Percentiles rank a stretch among this genome's conserved stretches.
phyloP scores from a whole-genome alignment of 768 basidiomycete genomes.

The Lentinula aciculospora region DNA sequence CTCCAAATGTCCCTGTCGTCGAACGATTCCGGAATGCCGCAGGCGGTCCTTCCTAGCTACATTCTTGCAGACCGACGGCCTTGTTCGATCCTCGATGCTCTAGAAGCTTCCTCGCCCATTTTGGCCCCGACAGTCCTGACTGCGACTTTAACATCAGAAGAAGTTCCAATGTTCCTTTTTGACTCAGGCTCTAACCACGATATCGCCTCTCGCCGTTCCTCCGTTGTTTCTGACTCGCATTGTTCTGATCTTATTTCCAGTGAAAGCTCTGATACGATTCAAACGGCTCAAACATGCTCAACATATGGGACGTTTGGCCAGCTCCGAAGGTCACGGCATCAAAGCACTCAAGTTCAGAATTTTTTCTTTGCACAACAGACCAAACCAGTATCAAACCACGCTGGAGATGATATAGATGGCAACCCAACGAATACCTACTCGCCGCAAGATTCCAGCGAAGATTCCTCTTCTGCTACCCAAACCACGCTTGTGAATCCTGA shows the following conservation, averaged over 20 bases:
- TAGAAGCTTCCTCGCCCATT: constrained; percentile 43
- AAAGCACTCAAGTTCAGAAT: background rate
- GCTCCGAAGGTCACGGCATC: background rate
- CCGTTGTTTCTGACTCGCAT: background rate
- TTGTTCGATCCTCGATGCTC: constrained; percentile 33
- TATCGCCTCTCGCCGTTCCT: background rate
- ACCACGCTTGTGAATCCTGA: background rate
- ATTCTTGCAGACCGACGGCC: constrained; percentile 10
- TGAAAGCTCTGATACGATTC: background rate
- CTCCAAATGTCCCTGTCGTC: too few species aligned
- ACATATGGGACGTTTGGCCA: constrained; percentile 7
- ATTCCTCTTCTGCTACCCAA: background rate
- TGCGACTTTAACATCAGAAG: constrained; percentile 34
- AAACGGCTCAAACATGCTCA: background rate
- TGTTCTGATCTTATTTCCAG: background rate
- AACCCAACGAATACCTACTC: background rate
- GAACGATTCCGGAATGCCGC: background rate
- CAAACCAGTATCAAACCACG: background rate
- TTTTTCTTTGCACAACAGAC: background rate
- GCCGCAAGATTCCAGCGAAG: background rate
- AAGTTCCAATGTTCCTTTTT: constrained; percentile 47
- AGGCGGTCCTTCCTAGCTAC: background rate
- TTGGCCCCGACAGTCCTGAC: constrained; percentile 31
- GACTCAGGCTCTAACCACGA: constrained; percentile 16
- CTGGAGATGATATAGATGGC: background rate